phyloP scores from a whole-genome alignment of 768 basidiomycete genomes.

The Lactifluus volemus region DNA sequence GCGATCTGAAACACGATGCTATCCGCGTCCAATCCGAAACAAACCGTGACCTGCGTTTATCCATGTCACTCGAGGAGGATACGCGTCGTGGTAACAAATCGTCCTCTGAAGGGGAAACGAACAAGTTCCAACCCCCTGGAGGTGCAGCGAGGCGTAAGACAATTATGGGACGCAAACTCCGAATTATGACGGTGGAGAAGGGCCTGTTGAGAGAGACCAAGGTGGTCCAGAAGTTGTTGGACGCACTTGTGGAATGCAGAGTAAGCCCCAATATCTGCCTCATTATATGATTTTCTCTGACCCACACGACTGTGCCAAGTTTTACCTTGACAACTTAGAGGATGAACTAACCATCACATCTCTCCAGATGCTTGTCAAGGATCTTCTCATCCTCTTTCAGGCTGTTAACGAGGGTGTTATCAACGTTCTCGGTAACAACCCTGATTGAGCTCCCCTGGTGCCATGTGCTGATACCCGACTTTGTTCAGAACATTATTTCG shows the following conservation, averaged over 20 bases:
- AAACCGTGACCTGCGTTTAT: constrained; percentile 77
- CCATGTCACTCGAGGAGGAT: constrained; percentile 53
- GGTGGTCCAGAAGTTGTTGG: constrained; percentile 84
- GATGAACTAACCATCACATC: constrained; percentile 87
- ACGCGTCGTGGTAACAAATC: constrained; percentile 4
- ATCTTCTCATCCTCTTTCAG: constrained; percentile 90
- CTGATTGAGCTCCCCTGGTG: constrained; percentile 26
- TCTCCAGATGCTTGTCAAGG: constrained; percentile 90
- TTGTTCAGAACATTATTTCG: constrained; percentile 82
- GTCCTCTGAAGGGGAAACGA: constrained; percentile 12
- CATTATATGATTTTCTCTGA: neutral
- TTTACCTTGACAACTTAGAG: constrained; percentile 88
- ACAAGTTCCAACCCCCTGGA: neutral
- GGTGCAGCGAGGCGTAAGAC: constrained; percentile 55
- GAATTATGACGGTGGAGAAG: constrained; percentile 92
- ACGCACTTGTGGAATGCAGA: constrained; percentile 77
- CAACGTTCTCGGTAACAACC: constrained; percentile 58
- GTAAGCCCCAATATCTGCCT: constrained; percentile 39
- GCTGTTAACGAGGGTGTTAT: constrained; percentile 93
- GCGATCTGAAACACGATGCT: constrained; percentile 89
- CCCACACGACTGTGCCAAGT: constrained; percentile 37
- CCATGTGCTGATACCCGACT: constrained; percentile 9
- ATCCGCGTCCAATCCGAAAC: constrained; percentile 89
- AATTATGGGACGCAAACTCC: constrained; percentile 71
- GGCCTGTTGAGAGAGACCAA: constrained; percentile 89